Conservation (phyloP, 2,329 filamentous ascomycete genomes). For the Scytalidium lignicola region DNA sequence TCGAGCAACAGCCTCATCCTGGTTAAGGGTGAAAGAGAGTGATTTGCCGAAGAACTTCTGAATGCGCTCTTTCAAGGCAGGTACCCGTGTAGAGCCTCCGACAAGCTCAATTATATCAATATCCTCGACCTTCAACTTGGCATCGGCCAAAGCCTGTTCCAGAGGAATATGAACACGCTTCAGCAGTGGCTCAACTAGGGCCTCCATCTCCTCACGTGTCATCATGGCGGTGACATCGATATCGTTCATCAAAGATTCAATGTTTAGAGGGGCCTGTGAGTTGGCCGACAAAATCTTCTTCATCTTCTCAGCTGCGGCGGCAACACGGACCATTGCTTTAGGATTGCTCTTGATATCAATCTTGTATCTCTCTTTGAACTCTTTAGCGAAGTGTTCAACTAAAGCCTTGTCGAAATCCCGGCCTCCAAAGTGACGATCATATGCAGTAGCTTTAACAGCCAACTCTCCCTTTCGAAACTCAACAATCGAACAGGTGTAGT, state of each 20-base stretch:
- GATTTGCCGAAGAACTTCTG: constrained; percentile 86
- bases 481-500: constrained; percentile 90
- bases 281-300: constrained; percentile 99
- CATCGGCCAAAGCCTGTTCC: constrained; percentile 90
- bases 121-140: constrained; percentile 84
- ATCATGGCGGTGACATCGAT: constrained; percentile 84
- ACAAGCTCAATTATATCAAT: constrained; percentile 93
- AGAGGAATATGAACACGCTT: constrained; percentile 67
- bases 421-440: constrained; percentile 93
- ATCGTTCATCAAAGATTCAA: constrained; percentile 98
- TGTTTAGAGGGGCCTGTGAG: constrained; percentile 85
- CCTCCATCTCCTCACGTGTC: constrained; percentile 91
- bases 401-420: constrained; percentile 95
- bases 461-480: constrained; percentile 98
- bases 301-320: constrained; percentile 87
- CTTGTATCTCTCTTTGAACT: constrained; percentile 98
- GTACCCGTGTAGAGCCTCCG: constrained; percentile 90
- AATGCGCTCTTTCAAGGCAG: constrained; percentile 84
- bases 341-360: constrained; percentile 88
- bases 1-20: constrained; percentile 93
- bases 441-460: constrained; percentile 85
- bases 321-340: constrained; percentile 83
- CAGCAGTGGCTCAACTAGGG: constrained; percentile 80
- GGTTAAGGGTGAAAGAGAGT: constrained; percentile 95
- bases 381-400: constrained; percentile 88